Base-by-base conservation (phyloP, 768 basidiomycete species). In the Agaricus blazei region DNA sequence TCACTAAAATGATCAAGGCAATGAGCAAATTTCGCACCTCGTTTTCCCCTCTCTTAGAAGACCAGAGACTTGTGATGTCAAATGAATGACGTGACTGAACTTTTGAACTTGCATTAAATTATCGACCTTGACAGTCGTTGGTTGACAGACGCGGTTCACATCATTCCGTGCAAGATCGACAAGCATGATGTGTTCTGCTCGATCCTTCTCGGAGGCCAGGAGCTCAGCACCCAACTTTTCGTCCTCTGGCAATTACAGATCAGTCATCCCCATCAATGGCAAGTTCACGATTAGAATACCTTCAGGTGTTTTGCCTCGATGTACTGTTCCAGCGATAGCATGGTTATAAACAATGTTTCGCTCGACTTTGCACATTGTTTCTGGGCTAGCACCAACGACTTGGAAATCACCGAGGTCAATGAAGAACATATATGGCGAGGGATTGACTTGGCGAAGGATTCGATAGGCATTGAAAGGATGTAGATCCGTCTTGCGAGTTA, bases 371-470 rank as follows among this genome's bases (percentile, higher is more conserved):
- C 97, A 98, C 3, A 99, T 76, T 4, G 95, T 98, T 72, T 99
- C 97, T 0, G 97, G 97, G 63, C 93, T 96, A 1, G 97, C 97
- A 9, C 97, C 97, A n/a, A 98, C 94, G 36, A 99, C 78, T 69
- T 98, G 94, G 9, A 96, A 67, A 53, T 92, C 92, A 4, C 91
- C 90, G 62, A 93, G 96, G 63, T 98, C 91, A 62, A 99, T 69
- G 67, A 94, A 99, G 72, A 95, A 99, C 95, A 97, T 98, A 72
- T 99, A 98, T 14, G 97, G 97, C 52, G 93, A 96, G 1, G 97
- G 97, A 64, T 99, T 99, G 58, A 98, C 82, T 64, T 95, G 87
- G 44, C 97, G 87, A 44, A 99, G 78, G 52, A 92, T 90, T 48
- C 97, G 79, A 67, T 98, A 99, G 6, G 88, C 93, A 73, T 98